Conservation (phyloP, 1,284 basidiomycete genomes). For the Fomitopsis schrenkii region DNA sequence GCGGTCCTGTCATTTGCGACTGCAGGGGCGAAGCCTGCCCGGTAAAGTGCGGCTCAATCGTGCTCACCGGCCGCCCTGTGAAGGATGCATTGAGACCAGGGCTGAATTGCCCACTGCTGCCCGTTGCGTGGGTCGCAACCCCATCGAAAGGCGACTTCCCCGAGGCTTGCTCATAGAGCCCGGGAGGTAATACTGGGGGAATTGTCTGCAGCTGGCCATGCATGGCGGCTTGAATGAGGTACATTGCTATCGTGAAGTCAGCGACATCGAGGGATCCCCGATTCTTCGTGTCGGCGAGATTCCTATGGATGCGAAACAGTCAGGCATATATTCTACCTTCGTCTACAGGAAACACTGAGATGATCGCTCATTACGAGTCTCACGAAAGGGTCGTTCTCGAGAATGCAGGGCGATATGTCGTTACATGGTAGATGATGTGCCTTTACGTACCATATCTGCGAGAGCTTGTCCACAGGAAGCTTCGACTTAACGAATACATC, state of each 20-base stretch:
- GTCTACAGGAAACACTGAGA: not conserved
- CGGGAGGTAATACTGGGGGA: constrained; percentile 80
- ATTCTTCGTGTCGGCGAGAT: constrained; percentile 90
- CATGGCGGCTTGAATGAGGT: constrained; percentile 92
- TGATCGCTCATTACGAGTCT: not conserved
- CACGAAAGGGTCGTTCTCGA: no score
- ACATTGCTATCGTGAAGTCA: constrained; percentile 98
- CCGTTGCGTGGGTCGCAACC: constrained; percentile 55
- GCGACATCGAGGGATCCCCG: constrained; percentile 86
- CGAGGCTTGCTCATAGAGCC: constrained; percentile 84
- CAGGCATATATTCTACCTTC: not conserved
- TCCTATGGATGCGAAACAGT: constrained; percentile 47
- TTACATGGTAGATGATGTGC: no score
- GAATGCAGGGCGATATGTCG: no score
- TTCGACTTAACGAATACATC: constrained; percentile 94
- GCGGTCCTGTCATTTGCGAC: constrained; percentile 44
- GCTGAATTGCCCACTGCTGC: constrained; percentile 54
- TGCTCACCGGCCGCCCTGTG: constrained; percentile 26
- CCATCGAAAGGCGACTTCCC: constrained; percentile 35
- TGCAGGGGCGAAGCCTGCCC: constrained; percentile 40
- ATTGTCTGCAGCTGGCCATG: constrained; percentile 72
- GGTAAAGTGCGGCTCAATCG: constrained; percentile 59
- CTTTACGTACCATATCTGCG: constrained; percentile 83
- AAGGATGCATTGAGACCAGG: constrained; percentile 40
- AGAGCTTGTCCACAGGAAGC: constrained; percentile 84